Evolutionary conservation across 78 protist genomes (phyloP).

Genomic region (Chrysochromulina parva): DNA sequence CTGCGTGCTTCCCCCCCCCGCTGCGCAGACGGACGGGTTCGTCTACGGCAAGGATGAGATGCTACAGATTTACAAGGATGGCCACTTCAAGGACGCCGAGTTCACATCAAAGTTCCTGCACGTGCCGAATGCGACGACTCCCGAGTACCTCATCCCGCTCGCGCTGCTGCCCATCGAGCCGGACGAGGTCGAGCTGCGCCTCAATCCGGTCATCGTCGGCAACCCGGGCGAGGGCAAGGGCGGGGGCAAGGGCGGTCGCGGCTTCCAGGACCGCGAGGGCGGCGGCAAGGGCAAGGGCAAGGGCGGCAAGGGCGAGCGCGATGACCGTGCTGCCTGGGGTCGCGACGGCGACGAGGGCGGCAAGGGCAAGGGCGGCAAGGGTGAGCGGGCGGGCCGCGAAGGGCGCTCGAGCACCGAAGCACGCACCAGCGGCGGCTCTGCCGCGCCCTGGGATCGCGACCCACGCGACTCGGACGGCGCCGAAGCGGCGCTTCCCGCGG

Average conservation of each 20-base stretch:
- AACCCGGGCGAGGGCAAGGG: too few species aligned
- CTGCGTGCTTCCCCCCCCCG: too few species aligned
- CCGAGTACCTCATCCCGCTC: constrained; percentile 4
- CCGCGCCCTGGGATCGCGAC: not conserved
- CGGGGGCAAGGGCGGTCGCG: not conserved
- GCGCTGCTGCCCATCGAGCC: not conserved
- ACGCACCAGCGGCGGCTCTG: not conserved
- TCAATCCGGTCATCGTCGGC: not conserved
- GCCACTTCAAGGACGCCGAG: not conserved
- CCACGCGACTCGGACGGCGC: not conserved
- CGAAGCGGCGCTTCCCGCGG: not conserved
- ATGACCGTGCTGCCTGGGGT: not conserved
- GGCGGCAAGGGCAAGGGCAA: not conserved
- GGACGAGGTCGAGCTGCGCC: not conserved
- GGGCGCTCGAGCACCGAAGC: not conserved
- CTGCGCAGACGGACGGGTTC: too few species aligned
- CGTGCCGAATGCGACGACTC: not conserved
- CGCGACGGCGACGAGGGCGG: not conserved
- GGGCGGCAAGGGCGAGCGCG: not conserved
- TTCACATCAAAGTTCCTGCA: not conserved
- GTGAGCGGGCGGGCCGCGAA: not conserved
- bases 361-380: too few species aligned
- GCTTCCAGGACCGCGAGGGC: not conserved
- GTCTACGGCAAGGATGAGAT: not conserved
- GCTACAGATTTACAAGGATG: not conserved